These are phyloP conservation scores for Saturnispora dispora DNA, from an alignment of 805 yeast genomes.

Conservation along the genomic window DNA sequence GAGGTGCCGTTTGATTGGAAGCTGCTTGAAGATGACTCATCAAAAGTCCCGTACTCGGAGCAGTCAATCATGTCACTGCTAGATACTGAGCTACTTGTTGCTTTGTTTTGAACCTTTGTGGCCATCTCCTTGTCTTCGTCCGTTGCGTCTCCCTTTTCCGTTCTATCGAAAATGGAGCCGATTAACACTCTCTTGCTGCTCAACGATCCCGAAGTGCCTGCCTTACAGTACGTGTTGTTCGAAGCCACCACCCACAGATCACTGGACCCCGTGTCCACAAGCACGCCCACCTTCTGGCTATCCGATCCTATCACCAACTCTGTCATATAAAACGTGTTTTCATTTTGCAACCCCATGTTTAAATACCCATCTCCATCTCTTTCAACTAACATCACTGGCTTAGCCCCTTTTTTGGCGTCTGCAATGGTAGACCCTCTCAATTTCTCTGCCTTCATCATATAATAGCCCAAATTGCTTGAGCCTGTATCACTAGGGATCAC, in stretches of 20 bases:
- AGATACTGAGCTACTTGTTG: not conserved
- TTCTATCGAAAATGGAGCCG: conserved; percentile 4
- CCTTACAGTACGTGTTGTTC: conserved; percentile 38
- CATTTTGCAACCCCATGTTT: conserved; percentile 30
- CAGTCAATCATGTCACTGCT: conserved; percentile 27
- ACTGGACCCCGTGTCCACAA: conserved; percentile 69
- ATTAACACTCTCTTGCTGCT: conserved; percentile 3
- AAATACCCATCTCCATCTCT: conserved; percentile 22
- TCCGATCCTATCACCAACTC: conserved; percentile 48
- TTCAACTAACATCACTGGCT: conserved; percentile 18
- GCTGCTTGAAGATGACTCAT: conserved; percentile 30
- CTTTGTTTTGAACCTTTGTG: conserved; percentile 1
- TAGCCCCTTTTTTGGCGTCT: conserved; percentile 9
- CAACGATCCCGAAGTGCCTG: conserved; percentile 12
- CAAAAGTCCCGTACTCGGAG: conserved; percentile 40
- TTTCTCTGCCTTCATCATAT: conserved; percentile 18
- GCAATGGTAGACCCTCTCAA: conserved; percentile 6
- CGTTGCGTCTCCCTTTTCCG: not conserved
- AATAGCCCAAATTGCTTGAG: conserved; percentile 5
- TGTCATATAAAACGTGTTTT: conserved; percentile 37
- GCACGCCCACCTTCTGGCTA: conserved; percentile 42
- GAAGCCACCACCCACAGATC: conserved; percentile 59
- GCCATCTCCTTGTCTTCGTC: not conserved
- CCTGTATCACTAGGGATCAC: not conserved
- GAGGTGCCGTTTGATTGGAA: conserved; percentile 33